Percentiles rank a stretch among this genome's conserved stretches.
These are phyloP conservation scores for Alternaria gansuensis DNA, from an alignment of 2,329 filamentous ascomycete species.

Conservation along the genomic window DNA sequence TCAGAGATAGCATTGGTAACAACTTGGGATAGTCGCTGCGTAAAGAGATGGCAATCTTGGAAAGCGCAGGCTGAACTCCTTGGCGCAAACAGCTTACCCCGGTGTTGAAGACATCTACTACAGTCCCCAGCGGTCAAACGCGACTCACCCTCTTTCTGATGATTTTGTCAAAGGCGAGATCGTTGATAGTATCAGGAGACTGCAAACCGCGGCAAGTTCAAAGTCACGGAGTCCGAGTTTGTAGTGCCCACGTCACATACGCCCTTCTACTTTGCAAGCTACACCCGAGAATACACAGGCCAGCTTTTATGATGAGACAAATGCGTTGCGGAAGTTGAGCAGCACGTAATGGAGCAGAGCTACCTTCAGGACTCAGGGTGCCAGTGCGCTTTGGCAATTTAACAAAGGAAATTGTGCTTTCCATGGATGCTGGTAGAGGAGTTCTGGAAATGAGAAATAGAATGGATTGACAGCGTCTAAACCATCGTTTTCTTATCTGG, in stretches of 20 bases:
- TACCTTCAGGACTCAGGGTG: slow-evolving; percentile 30
- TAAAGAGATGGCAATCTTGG: too few species aligned
- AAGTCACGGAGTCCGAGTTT: slow-evolving; percentile 1
- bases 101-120: not conserved
- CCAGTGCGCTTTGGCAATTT: slow-evolving; percentile 32
- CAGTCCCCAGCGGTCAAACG: not conserved
- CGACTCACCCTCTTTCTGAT: slow-evolving; percentile 31
- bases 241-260: not conserved
- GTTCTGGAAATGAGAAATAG: not conserved
- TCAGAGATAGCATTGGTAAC: too few species aligned
- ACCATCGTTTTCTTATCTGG: slow-evolving; percentile 13
- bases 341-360: slow-evolving; percentile 39
- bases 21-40: too few species aligned
- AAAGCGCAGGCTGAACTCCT: slow-evolving; percentile 22
- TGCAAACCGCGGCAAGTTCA: slow-evolving; percentile 27
- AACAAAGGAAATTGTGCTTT: slow-evolving; percentile 45
- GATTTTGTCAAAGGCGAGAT: slow-evolving; percentile 19
- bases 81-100: slow-evolving; percentile 9
- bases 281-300: not conserved
- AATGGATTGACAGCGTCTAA: not conserved
- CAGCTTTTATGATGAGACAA: slow-evolving; percentile 34
- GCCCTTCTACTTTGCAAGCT: slow-evolving; percentile 5
- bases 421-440: slow-evolving; percentile 3
- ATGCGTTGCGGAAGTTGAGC: slow-evolving; percentile 33
- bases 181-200: slow-evolving; percentile 2